Base-by-base conservation (phyloP, 495 filamentous ascomycete genomes). In the Podospora pseudocomata region DNA sequence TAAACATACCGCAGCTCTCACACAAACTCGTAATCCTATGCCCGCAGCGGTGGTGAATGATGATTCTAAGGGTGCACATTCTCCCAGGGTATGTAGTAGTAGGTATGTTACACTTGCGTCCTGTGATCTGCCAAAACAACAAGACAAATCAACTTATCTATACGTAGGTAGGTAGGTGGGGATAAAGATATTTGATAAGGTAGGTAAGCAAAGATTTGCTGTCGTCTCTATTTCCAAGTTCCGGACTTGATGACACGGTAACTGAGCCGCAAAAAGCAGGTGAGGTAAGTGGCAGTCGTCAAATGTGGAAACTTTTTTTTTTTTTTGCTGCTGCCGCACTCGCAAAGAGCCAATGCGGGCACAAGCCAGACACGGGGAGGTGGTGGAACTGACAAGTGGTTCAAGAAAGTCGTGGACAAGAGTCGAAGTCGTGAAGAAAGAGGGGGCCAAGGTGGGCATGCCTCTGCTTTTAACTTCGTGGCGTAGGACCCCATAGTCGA, bases 1-100 rank as follows among this genome's bases (percentile, higher is more conserved):
- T 49, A 20, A 60, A 68, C 67, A 49, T 11, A 61, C 70, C 72
- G 62, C 76, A 76, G 0, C 15, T 5, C 64, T 74, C 74, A 19
- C 61, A 16, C 26, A 71, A 56, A 55, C 70, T 64, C 3, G 74
- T 76, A 70, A 78, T 72, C 23, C 66, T 54, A 64, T 78, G 76
- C 49, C 71, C 74, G 59, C 74, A 78, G 19, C 70, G 67, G 58
- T 78, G 76, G 68, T 76, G 73, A 67, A 72, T 66, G 58, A 72
- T 76, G 55, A 75, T 66, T 60, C 72, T 74, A 4, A 68, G 70
- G 67, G n/a, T 55, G 60, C 74, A 75, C 73, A 76, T 77, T 69
- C 13, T 64, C 49, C 1, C 16, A n/a, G 16, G 19, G 58, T 44
- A 11, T 32, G 4, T 63, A 28, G 13, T 2, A n/a, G 39, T 55